Conservation (phyloP, 1,284 basidiomycete genomes). For the Testicularia cyperi region DNA sequence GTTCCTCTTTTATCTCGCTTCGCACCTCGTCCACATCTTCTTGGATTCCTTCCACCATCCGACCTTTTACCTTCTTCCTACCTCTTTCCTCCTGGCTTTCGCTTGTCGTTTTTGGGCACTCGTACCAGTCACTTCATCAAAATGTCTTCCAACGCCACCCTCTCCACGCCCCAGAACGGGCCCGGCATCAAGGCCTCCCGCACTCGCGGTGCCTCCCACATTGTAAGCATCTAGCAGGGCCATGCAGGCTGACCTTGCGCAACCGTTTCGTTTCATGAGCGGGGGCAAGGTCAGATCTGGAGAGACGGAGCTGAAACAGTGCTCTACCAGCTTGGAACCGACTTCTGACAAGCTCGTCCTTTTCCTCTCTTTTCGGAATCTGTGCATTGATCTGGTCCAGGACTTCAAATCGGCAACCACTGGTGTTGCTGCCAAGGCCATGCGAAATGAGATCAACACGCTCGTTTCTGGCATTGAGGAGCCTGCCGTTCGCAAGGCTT, state of each 20-base stretch:
- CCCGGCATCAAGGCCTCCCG: slow-evolving; percentile 54
- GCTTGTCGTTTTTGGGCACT: no score
- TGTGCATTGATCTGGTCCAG: slow-evolving; percentile 32
- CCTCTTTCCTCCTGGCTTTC: not conserved
- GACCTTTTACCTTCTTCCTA: not conserved
- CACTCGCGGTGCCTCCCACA: slow-evolving; percentile 57
- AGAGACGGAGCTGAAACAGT: no score
- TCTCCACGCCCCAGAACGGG: slow-evolving; percentile 53
- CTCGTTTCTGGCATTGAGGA: slow-evolving; percentile 74
- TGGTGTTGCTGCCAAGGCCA: slow-evolving; percentile 92
- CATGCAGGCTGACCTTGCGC: not conserved
- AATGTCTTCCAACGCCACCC: slow-evolving; percentile 44
- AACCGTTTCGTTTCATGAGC: no score
- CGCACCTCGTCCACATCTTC: not conserved
- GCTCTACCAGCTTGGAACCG: no score
- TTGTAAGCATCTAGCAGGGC: slow-evolving; percentile 39
- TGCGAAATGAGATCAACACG: slow-evolving; percentile 96
- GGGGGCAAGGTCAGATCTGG: no score
- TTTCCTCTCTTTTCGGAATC: no score
- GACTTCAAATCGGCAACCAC: slow-evolving; percentile 98
- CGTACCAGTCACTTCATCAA: no score
- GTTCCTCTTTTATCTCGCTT: not conserved
- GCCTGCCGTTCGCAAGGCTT: slow-evolving; percentile 71
- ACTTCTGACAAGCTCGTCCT: not conserved
- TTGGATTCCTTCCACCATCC: not conserved